Base-by-base conservation (phyloP, 176 grass and related monocot genomes). In the Ampelocalamus luodianensis region DNA sequence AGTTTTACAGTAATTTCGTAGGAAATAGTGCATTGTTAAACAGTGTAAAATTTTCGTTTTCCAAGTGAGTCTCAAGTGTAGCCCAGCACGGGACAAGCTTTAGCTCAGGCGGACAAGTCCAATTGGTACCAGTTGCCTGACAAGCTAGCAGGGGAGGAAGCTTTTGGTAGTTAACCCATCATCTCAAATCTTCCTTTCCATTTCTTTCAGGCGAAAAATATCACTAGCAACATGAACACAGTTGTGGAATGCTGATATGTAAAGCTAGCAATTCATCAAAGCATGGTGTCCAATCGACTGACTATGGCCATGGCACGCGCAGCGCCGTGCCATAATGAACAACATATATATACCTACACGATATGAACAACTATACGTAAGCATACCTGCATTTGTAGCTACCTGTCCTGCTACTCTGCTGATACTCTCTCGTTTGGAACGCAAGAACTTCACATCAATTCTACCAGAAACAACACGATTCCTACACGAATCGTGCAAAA, bases 91-190 rank as follows among this genome's bases (percentile, higher is more conserved):
- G n/a, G 8, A 10, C 56, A 60, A 11, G 56, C 22, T 59, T 76
- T 14, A 5, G 27, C 29, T 14, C 20, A 6, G 51, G 22, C 39
- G 32, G 32, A 32, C 51, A 40, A 11, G 71, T 29, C 3, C 9
- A 34, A 8, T 36, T 29, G 9, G 10, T 36, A 4, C 29, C 10
- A 23, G 32, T 6, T 40, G 51, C 22, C 11, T 59, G 74, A 77
- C 36, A 63, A 44, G 36, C 38, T 24, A 43, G 8, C n/a, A 43
- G 54, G 20, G 61, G 3, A 23, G 3, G 43, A 54, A 80, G 26
- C 78, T 80, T 71, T 82, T 60, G 79, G 51, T 42, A 29, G 79
- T 82, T 83, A 62, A 73, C 51, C 43, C 58, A 38, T 75, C 70
- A 6, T 26, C 40, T 75, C 71, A 1, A 18, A 67, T 43, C 46